Evolutionary conservation across 305 asterid genomes (phyloP).

Genomic region (Nicotiana rustica): DNA sequence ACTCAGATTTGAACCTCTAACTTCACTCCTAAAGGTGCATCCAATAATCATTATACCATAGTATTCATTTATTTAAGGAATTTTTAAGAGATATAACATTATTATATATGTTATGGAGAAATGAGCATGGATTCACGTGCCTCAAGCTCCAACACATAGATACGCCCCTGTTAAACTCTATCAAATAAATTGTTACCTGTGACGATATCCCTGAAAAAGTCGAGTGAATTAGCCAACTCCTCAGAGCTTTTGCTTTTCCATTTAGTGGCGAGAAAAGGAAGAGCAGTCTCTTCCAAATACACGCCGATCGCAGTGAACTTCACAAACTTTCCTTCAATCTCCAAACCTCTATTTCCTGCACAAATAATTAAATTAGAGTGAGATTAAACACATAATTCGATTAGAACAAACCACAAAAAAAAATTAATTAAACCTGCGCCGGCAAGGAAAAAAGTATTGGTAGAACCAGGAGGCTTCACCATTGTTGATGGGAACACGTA

Average conservation of each 20-base stretch:
- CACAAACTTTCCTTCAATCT: constrained; percentile 68
- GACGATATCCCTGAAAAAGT: constrained; percentile 72
- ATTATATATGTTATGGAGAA: too few species aligned
- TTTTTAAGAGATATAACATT: too few species aligned
- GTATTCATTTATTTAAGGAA: too few species aligned
- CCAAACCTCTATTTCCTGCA: constrained; percentile 77
- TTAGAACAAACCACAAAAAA: not conserved
- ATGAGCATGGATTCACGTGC: too few species aligned
- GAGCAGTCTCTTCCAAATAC: constrained; percentile 67
- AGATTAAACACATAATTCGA: not conserved
- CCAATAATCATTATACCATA: too few species aligned
- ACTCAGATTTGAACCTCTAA: too few species aligned
- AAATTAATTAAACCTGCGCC: constrained; percentile 67
- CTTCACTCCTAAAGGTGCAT: too few species aligned
- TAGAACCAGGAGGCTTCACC: constrained; percentile 68
- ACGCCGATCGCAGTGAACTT: constrained; percentile 85
- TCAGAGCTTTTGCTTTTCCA: constrained; percentile 79
- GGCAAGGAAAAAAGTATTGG: constrained; percentile 65
- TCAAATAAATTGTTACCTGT: constrained; percentile 47
- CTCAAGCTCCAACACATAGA: too few species aligned
- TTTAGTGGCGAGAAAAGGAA: constrained; percentile 62
- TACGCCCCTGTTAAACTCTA: too few species aligned
- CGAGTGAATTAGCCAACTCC: constrained; percentile 65
- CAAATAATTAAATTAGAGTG: not conserved
- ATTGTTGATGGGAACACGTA: constrained; percentile 55